Conservation (phyloP, 2,329 filamentous ascomycete genomes). For the Podosphaera xanthii region DNA sequence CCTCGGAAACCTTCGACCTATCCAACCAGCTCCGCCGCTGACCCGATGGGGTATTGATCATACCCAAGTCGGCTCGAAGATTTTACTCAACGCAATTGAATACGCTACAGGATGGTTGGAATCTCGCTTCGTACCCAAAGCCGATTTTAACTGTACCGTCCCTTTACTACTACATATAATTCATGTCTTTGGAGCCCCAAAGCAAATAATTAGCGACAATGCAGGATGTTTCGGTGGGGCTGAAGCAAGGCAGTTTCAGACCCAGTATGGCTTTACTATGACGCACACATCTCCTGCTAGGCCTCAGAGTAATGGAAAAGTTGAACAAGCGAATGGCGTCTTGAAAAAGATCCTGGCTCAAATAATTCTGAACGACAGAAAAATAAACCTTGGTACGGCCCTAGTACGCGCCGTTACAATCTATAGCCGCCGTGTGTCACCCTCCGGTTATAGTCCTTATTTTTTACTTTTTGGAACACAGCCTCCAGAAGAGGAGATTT, state of each 20-base stretch:
- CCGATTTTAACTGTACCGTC: background rate
- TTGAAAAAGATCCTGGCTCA: background rate
- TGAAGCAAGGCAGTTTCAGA: background rate
- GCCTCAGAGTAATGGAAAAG: background rate
- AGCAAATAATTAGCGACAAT: background rate
- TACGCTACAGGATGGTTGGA: background rate
- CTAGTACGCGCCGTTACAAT: background rate
- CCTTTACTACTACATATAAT: background rate
- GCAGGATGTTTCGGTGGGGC: background rate
- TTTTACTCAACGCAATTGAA: background rate
- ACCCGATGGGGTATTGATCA: conserved; percentile 1
- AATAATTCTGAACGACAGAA: background rate
- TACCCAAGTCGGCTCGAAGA: background rate
- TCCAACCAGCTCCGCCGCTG: background rate
- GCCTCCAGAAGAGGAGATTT: background rate
- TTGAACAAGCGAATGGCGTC: background rate
- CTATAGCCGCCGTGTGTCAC: background rate
- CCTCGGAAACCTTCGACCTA: background rate
- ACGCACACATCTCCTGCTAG: background rate
- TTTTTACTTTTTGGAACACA: background rate
- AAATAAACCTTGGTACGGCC: background rate
- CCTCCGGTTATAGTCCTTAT: background rate
- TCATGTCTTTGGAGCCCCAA: background rate
- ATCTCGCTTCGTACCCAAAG: background rate
- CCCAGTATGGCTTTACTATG: background rate